Percentiles rank a stretch among this genome's conserved stretches.
These are phyloP conservation scores for Saccharomyces hybrid DNA, from an alignment of 1,139 yeast genomes.

Conservation along the genomic window DNA sequence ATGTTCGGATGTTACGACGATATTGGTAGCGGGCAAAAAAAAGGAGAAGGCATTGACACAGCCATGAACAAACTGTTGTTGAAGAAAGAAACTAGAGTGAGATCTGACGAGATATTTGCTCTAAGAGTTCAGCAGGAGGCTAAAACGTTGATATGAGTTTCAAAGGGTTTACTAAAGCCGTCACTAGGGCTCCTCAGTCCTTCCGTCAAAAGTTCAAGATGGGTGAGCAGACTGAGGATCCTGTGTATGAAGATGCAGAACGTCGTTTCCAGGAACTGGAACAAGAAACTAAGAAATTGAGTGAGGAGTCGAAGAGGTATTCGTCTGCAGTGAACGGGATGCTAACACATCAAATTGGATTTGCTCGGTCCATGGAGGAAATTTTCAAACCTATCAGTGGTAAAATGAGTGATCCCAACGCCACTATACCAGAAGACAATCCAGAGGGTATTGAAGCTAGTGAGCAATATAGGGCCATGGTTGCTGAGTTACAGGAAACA, in stretches of 20 bases:
- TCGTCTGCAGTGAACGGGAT: slow-evolving; percentile 87
- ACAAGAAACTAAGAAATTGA: slow-evolving; percentile 76
- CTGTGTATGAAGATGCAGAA: slow-evolving; percentile 91
- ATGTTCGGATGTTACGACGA: neutral
- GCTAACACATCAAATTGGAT: slow-evolving; percentile 88
- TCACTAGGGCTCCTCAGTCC: slow-evolving; percentile 76
- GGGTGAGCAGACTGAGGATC: slow-evolving; percentile 79
- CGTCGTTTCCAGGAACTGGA: slow-evolving; percentile 91
- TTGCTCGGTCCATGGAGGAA: slow-evolving; percentile 88
- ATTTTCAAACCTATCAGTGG: slow-evolving; percentile 95
- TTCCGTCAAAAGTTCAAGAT: slow-evolving; percentile 72
- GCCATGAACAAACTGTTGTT: neutral
- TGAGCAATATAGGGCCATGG: slow-evolving; percentile 83
- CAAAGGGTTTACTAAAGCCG: slow-evolving; percentile 84
- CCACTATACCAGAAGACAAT: slow-evolving; percentile 81
- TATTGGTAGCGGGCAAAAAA: neutral
- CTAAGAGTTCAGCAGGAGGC: neutral
- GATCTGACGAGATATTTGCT: neutral
- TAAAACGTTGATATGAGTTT: slow-evolving; percentile 55
- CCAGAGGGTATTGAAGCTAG: slow-evolving; percentile 95
- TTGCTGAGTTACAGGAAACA: slow-evolving; percentile 73
- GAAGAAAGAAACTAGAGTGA: neutral
- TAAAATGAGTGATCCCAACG: slow-evolving; percentile 78
- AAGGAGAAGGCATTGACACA: neutral
- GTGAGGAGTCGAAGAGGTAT: slow-evolving; percentile 84